These are phyloP conservation scores for Musa troglodytarum DNA, from an alignment of 176 grass and related monocot genomes.

Conservation along the genomic window DNA sequence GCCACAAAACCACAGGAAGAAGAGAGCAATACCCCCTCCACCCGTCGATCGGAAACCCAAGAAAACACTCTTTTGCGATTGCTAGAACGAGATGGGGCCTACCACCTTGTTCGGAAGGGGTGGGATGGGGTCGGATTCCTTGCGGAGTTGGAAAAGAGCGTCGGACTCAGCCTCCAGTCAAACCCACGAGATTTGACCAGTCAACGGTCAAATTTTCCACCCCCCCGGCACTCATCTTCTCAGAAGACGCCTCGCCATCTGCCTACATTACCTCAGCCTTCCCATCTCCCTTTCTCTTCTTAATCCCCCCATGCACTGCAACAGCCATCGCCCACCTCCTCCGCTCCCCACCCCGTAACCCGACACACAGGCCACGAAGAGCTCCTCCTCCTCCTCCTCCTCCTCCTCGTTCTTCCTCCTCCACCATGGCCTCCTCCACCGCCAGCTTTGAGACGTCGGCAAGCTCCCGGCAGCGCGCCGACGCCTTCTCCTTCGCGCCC, in stretches of 20 bases:
- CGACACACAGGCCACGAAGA: not conserved
- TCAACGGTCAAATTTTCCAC: constrained; percentile 37
- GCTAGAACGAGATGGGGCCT: not conserved
- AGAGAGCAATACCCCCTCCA: not conserved
- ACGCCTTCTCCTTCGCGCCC: constrained; percentile 30
- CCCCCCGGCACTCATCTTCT: constrained; percentile 2
- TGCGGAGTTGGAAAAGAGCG: not conserved
- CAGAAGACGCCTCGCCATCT: constrained; percentile 10
- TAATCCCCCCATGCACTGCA: not conserved
- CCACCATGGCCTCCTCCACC: constrained; percentile 63
- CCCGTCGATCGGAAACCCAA: not conserved
- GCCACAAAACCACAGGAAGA: not conserved
- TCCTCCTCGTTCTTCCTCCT: not conserved
- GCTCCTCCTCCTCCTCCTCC: too few relatives aligned
- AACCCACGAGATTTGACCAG: constrained; percentile 27
- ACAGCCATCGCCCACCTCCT: not conserved
- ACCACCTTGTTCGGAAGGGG: not conserved
- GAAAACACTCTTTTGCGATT: too few relatives aligned
- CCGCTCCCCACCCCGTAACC: not conserved
- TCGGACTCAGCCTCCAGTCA: constrained; percentile 24
- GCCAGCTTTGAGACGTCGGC: constrained; percentile 24
- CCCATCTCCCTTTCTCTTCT: not conserved
- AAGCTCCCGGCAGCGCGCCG: constrained; percentile 23
- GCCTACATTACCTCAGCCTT: not conserved
- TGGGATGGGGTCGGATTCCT: not conserved